Conservation (phyloP, 116 monocot species). For the Phalaenopsis hybrid region DNA sequence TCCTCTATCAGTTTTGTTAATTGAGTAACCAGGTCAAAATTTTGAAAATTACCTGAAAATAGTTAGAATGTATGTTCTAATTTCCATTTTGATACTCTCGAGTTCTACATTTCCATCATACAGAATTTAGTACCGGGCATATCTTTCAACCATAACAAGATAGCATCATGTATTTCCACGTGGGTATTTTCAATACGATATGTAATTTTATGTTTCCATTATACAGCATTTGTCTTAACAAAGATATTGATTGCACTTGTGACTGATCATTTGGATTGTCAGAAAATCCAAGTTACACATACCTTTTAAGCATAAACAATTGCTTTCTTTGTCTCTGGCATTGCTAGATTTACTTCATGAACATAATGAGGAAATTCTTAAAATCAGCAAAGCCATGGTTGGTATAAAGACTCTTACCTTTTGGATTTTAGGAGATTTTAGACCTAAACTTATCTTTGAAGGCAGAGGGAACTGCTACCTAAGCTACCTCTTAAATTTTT, state of each 20-base stretch:
- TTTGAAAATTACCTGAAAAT: not conserved
- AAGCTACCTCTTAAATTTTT: no score
- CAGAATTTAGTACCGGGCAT: no score
- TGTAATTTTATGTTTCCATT: no score
- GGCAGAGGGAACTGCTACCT: no score
- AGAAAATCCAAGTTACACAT: not conserved
- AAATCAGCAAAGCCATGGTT: no score
- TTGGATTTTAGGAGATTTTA: no score
- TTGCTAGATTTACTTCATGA: not conserved
- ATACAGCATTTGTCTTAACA: not conserved
- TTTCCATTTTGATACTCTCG: not conserved
- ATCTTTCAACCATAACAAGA: not conserved
- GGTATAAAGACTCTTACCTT: no score
- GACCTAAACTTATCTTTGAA: no score
- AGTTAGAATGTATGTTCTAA: not conserved
- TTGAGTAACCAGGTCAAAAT: not conserved
- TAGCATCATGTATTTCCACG: no score
- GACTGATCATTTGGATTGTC: not conserved
- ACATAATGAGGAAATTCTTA: no score
- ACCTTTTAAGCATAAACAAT: not conserved
- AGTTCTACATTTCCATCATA: not conserved
- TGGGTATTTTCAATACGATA: not conserved
- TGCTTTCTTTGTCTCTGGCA: not conserved
- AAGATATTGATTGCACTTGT: slow-evolving; percentile 1
- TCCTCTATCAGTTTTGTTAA: not conserved